Conservation (phyloP, 2,329 filamentous ascomycete species). For the Fusarium piperis region DNA sequence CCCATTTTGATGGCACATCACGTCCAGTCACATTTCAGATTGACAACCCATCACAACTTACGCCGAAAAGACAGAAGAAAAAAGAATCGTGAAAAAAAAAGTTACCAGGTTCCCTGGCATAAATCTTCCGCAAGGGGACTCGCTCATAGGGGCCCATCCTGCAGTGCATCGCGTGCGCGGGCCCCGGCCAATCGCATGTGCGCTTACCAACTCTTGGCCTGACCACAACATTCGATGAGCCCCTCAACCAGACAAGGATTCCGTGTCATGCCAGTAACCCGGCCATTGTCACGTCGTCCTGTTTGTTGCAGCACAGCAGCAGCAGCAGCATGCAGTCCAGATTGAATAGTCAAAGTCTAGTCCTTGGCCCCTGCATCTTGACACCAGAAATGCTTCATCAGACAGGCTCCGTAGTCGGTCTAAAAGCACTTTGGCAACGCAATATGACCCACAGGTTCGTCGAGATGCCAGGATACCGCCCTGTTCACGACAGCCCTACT, state of each 20-base stretch:
- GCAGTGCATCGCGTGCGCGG: constrained; percentile 24
- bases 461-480: neutral
- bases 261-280: neutral
- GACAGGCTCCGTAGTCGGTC: neutral
- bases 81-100: constrained; percentile 9
- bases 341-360: neutral
- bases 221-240: constrained; percentile 32
- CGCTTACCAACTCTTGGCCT: constrained; percentile 13
- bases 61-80: neutral
- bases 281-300: neutral
- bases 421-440: neutral
- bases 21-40: neutral
- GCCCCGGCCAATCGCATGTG: constrained; percentile 21
- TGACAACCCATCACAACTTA: neutral
- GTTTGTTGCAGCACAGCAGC: neutral
- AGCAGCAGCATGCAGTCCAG: neutral
- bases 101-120: neutral
- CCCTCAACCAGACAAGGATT: constrained; percentile 19
- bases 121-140: neutral
- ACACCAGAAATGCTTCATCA: neutral
- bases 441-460: constrained; percentile 3
- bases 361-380: neutral
- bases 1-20: neutral
- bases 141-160: constrained; percentile 9
- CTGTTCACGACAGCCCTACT: neutral